A percentile compares a stretch with the other conserved stretches of the same genome.
Conservation (phyloP, 176 grass and related monocot species). For the Avena atlantica region DNA sequence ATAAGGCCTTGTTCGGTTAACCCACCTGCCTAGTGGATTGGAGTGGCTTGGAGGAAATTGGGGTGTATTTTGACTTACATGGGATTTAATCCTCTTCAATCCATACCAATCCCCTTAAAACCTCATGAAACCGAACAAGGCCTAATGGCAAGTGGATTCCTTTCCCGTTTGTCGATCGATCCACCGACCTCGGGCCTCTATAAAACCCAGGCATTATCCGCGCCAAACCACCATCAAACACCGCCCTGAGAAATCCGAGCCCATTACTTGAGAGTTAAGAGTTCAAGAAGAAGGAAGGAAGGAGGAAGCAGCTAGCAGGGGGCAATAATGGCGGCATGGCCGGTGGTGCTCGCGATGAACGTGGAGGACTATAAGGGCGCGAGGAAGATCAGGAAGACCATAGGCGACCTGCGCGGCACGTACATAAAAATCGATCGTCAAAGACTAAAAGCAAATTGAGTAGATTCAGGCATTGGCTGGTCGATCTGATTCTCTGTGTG, state of each 20-base stretch:
- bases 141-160: background rate
- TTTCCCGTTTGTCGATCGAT: background rate
- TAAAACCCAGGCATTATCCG: background rate
- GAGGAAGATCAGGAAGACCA: background rate
- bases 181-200: background rate
- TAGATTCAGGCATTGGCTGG: no score
- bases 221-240: background rate
- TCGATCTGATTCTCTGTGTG: background rate
- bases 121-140: no score
- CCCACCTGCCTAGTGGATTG: no score
- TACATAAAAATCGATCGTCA: background rate
- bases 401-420: background rate
- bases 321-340: background rate
- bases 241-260: no score
- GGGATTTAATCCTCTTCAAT: no score
- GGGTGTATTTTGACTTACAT: no score
- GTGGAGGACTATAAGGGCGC: background rate
- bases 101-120: no score
- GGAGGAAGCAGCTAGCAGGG: background rate
- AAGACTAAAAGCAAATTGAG: no score
- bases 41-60: no score
- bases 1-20: no score
- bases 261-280: background rate
- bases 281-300: background rate
- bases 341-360: slow-evolving; percentile 5